Base-by-base conservation (phyloP, 208 protist species). In the Leishmania braziliensis region DNA sequence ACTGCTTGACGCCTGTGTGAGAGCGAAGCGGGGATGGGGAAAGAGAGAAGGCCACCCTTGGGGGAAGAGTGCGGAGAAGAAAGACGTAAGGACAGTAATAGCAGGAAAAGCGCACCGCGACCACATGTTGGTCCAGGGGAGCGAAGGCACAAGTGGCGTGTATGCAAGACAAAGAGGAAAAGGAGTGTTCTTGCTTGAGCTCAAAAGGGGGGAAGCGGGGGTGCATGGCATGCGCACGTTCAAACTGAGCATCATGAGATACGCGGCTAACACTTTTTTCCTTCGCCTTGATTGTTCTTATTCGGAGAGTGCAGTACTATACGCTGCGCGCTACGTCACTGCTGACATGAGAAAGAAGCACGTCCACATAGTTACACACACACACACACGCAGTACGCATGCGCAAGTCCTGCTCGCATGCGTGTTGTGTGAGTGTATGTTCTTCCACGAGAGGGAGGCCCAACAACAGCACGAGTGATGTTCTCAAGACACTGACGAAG, bases 391-490 rank as follows among this genome's bases (percentile, higher is more conserved):
- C 43, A 46, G 43, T 46, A n/a, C 51, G 18, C 71, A 43, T n/a
- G 26, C 29, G 14, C 20, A 33, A 16, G 14, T 58, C 12, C n/a
- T 3, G 51, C 26, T 5, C 51, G n/a, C 48, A 29, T 26, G 4
- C 46, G n/a, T 50, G 23, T 51, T 8, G 9, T 16, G 23, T 16
- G 12, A 23, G 5, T 36, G 14, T 73, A 6, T 33, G 14, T 33
- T 93, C 90, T 93, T 46, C 88, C 90, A 93, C 88, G 73, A 90
- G 84, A 91, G 87, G 90, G 90, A 93, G 90, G 90, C 90, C 88
- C 90, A 58, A 91, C 88, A 93, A 80, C 81, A 80, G 90, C 90
- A 93, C 82, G 69, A 81, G 65, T 62, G n/a, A 33, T 89, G 79
- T 77, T 81, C 79, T 18, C 39, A 43, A 70, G 75, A 69, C 43